Conservation (phyloP, 2,329 filamentous ascomycete species). For the Cryphonectria radicalis region DNA sequence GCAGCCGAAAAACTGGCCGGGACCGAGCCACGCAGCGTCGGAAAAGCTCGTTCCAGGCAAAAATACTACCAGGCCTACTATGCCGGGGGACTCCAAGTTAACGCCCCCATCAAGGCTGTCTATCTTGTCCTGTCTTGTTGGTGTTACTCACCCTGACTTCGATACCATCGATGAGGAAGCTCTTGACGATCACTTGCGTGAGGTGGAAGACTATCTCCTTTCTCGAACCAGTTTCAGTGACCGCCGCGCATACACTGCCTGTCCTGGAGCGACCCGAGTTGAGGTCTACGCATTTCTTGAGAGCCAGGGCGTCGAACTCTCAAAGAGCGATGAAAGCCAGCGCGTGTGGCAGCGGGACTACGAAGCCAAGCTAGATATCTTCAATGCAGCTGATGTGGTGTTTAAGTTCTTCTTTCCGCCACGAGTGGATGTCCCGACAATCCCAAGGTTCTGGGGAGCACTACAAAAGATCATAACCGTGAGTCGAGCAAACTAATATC, state of each 20-base stretch:
- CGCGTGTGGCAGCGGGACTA: background rate
- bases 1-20: too few relatives aligned
- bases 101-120: background rate
- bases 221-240: background rate
- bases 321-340: background rate
- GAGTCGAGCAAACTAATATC: background rate
- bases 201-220: background rate
- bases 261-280: background rate
- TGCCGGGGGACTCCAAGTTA: background rate
- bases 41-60: background rate
- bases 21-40: background rate
- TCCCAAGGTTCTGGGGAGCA: background rate
- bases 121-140: background rate
- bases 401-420: background rate
- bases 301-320: background rate
- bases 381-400: constrained; percentile 25
- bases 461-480: background rate
- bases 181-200: background rate
- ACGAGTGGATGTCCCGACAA: background rate
- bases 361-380: background rate
- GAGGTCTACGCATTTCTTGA: background rate
- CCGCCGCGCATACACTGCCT: background rate
- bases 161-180: background rate
- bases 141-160: background rate
- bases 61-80: background rate